A percentile compares a stretch with the other conserved stretches of the same genome.
Evolutionary conservation across 2,329 filamentous ascomycete genomes (phyloP).

Genomic region (Coniella vitis): DNA sequence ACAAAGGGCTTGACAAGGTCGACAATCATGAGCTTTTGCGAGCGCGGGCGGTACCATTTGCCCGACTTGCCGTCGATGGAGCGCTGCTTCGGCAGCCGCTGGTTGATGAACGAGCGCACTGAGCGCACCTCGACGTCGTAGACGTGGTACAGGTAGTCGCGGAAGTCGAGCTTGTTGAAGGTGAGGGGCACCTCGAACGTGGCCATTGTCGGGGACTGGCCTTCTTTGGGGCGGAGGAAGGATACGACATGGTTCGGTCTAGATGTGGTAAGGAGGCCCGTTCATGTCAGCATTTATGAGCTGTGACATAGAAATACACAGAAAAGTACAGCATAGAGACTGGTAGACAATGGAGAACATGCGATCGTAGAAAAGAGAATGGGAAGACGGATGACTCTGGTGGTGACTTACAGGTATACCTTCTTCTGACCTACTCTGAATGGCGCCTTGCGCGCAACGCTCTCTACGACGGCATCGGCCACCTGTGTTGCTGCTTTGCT

Average conservation of each 20-base stretch:
- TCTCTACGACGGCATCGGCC: slow-evolving; percentile 20
- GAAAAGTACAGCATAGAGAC: background rate
- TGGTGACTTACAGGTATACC: slow-evolving; percentile 47
- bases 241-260: slow-evolving; percentile 79
- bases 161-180: slow-evolving; percentile 94
- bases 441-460: slow-evolving; percentile 31
- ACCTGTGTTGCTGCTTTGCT: slow-evolving; percentile 25
- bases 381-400: background rate
- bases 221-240: slow-evolving; percentile 63
- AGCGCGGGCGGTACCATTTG: slow-evolving; percentile 61
- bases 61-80: slow-evolving; percentile 40
- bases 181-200: slow-evolving; percentile 84
- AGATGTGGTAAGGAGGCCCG: slow-evolving; percentile 2
- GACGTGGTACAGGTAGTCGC: slow-evolving; percentile 84
- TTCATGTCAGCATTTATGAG: background rate
- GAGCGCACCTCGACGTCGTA: slow-evolving; percentile 69
- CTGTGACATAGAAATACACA: background rate
- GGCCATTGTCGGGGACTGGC: slow-evolving; percentile 72
- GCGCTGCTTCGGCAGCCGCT: slow-evolving; percentile 52
- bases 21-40: slow-evolving; percentile 89
- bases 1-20: slow-evolving; percentile 83
- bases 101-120: slow-evolving; percentile 75
- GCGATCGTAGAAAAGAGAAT: background rate
- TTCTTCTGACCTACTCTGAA: slow-evolving; percentile 47
- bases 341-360: background rate